Evolutionary conservation across 331 rosid genomes (phyloP).

Genomic region (Malus hybrid): DNA sequence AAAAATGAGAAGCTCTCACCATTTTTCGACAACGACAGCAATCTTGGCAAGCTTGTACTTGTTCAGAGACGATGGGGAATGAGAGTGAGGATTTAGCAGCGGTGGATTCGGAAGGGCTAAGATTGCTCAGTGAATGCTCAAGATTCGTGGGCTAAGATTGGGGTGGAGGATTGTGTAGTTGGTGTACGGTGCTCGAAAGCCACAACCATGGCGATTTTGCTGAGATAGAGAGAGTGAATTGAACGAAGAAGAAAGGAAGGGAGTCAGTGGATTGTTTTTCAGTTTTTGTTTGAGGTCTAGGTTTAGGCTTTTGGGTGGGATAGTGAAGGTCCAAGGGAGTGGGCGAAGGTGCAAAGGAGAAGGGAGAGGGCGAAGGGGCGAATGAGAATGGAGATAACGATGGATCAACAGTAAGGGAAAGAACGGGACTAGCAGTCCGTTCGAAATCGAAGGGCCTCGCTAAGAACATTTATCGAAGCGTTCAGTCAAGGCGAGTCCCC

Average conservation of each 20-base stretch:
- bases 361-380: too few relatives aligned
- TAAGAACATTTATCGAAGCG: too few relatives aligned
- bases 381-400: too few relatives aligned
- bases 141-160: slow-evolving; percentile 3
- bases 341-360: too few relatives aligned
- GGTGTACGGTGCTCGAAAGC: slow-evolving; percentile 27
- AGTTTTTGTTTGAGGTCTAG: not conserved
- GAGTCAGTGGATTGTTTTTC: not conserved
- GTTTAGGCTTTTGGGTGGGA: too few relatives aligned
- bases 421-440: too few relatives aligned
- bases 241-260: too few relatives aligned
- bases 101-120: slow-evolving; percentile 28
- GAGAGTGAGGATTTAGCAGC: slow-evolving; percentile 23
- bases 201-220: slow-evolving; percentile 5
- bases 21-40: slow-evolving; percentile 60
- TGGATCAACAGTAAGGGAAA: too few relatives aligned
- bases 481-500: too few relatives aligned
- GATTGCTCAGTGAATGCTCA: slow-evolving; percentile 9
- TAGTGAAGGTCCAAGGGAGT: not conserved
- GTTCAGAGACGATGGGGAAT: slow-evolving; percentile 46
- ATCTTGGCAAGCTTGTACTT: slow-evolving; percentile 55
- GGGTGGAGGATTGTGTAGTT: slow-evolving; percentile 3
- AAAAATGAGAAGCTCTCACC: slow-evolving; percentile 27
- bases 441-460: too few relatives aligned
- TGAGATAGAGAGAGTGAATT: too few relatives aligned